Conservation (phyloP, 805 yeast genomes). For the Ogataea polymorpha region DNA sequence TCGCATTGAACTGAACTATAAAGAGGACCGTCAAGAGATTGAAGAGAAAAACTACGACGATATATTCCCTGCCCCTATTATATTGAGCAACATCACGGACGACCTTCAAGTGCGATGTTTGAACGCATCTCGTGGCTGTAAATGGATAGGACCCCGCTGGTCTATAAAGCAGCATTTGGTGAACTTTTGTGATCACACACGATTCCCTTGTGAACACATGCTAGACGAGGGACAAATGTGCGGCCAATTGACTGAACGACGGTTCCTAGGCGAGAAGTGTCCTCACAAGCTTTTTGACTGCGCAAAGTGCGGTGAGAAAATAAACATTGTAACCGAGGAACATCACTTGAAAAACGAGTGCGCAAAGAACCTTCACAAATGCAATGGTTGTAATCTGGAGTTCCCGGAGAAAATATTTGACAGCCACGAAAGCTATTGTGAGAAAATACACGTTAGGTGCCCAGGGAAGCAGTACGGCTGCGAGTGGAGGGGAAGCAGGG, state of each 20-base stretch:
- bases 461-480: slow-evolving; percentile 50
- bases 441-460: slow-evolving; percentile 39
- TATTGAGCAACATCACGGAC: slow-evolving; percentile 57
- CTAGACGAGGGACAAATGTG: slow-evolving; percentile 18
- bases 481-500: slow-evolving; percentile 40
- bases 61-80: slow-evolving; percentile 51
- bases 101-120: slow-evolving; percentile 58
- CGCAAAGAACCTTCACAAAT: slow-evolving; percentile 35
- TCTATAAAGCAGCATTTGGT: slow-evolving; percentile 48
- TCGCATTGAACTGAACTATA: slow-evolving; percentile 43
- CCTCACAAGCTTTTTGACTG: slow-evolving; percentile 40
- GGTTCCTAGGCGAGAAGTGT: slow-evolving; percentile 29
- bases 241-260: slow-evolving; percentile 21
- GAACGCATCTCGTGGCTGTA: slow-evolving; percentile 51
- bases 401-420: slow-evolving; percentile 37
- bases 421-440: slow-evolving; percentile 43
- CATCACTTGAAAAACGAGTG: slow-evolving; percentile 41
- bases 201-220: slow-evolving; percentile 34
- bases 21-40: slow-evolving; percentile 7
- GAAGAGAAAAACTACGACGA: slow-evolving; percentile 23
- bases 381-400: slow-evolving; percentile 41
- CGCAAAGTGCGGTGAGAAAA: slow-evolving; percentile 32
- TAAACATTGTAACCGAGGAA: slow-evolving; percentile 32
- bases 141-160: slow-evolving; percentile 58
- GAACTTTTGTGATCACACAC: slow-evolving; percentile 37